phyloP scores from a whole-genome alignment of 306 rosid species.

The Acacia melanoxylon region DNA sequence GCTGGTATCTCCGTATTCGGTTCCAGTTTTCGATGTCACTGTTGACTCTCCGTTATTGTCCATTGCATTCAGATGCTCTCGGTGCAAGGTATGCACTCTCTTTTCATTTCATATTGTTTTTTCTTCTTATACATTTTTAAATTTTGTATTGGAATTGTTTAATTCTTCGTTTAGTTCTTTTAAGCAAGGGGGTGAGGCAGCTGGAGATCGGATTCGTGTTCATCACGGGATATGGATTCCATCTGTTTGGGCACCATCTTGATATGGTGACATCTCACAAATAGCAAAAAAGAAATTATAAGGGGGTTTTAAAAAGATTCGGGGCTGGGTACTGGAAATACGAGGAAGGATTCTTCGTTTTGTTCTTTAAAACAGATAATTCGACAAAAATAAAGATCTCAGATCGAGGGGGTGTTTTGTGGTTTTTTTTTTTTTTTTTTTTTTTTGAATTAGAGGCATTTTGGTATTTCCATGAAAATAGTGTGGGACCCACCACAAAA shows the following conservation, averaged over 20 bases:
- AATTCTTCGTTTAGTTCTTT: constrained; percentile 10
- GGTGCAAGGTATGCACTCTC: constrained; percentile 43
- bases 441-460: no score
- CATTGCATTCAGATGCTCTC: constrained; percentile 22
- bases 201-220: background rate
- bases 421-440: no score
- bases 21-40: constrained; percentile 38
- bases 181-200: background rate
- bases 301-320: no score
- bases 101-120: background rate
- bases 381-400: no score
- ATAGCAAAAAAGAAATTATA: background rate
- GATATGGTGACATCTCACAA: background rate
- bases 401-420: no score
- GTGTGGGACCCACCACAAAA: no score
- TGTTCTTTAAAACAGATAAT: no score
- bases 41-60: constrained; percentile 33
- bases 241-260: background rate
- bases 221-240: background rate
- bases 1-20: constrained; percentile 11
- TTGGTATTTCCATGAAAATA: no score
- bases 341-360: no score
- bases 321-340: no score
- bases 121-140: no score
- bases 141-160: background rate